These are phyloP conservation scores for Blumeriella jaapii DNA, from an alignment of 2,329 filamentous ascomycete species.

Conservation along the genomic window DNA sequence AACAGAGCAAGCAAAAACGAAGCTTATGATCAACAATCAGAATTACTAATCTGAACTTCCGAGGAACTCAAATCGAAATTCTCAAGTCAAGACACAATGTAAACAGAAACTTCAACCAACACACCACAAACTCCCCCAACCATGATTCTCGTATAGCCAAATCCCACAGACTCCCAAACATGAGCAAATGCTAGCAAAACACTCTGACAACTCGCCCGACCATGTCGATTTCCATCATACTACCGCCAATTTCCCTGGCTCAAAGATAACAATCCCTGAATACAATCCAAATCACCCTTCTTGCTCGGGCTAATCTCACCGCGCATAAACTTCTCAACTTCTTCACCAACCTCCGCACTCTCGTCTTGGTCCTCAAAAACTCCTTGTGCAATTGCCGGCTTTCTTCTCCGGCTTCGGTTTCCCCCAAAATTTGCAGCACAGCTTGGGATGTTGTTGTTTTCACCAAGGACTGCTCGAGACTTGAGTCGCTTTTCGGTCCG, in stretches of 20 bases:
- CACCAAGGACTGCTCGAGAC: conserved; percentile 20
- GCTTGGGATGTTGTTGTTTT: conserved; percentile 18
- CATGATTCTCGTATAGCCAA: neutral
- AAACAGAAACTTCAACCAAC: conserved; percentile 2
- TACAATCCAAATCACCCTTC: conserved; percentile 73
- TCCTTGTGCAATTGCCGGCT: conserved; percentile 27
- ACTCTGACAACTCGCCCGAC: neutral
- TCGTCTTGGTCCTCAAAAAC: conserved; percentile 42
- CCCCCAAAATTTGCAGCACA: conserved; percentile 19
- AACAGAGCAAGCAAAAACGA: neutral
- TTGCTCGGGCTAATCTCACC: conserved; percentile 56
- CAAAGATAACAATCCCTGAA: conserved; percentile 77
- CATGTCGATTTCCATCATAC: neutral
- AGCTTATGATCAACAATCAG: conserved; percentile 3
- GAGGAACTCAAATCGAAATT: conserved; percentile 3
- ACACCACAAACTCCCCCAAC: conserved; percentile 4
- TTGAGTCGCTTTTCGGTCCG: conserved; percentile 14
- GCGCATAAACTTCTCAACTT: conserved; percentile 65
- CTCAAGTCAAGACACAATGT: conserved; percentile 12
- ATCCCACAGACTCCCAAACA: conserved; percentile 5
- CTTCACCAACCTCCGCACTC: conserved; percentile 34
- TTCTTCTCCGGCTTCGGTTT: conserved; percentile 16
- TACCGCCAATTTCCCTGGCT: conserved; percentile 82
- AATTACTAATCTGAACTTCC: conserved; percentile 15
- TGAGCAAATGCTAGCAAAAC: conserved; percentile 2